Percentiles rank a stretch among this genome's conserved stretches.
Conservation (phyloP, 768 basidiomycete species). For the Coprinopsis cinerea region DNA sequence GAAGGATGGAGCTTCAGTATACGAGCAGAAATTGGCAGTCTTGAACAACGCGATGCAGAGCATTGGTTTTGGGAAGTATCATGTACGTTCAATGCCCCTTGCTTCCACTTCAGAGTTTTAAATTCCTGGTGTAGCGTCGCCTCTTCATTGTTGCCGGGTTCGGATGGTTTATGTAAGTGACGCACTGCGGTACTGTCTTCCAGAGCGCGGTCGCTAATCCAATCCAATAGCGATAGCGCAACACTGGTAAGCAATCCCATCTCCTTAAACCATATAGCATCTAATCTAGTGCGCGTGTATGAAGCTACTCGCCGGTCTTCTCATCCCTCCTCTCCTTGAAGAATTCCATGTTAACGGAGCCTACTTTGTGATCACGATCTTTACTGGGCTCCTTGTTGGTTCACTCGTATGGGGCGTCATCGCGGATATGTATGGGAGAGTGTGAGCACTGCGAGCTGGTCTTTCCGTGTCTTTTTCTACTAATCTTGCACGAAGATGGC, state of each 20-base stretch:
- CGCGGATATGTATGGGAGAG: not conserved
- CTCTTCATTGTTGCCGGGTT: not conserved
- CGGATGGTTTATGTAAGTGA: not conserved
- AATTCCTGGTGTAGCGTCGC: not conserved
- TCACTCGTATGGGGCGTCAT: not conserved
- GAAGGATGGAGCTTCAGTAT: no score
- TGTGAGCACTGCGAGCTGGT: no score
- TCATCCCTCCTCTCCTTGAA: not conserved
- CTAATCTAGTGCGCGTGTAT: not conserved
- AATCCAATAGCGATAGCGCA: not conserved
- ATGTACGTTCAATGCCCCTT: not conserved
- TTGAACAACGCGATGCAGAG: not conserved
- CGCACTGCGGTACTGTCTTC: not conserved
- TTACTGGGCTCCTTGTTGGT: not conserved
- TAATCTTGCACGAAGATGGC: not conserved
- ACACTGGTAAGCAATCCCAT: not conserved
- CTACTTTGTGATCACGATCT: not conserved
- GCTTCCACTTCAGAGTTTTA: not conserved
- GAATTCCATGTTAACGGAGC: not conserved
- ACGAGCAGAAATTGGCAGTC: not conserved
- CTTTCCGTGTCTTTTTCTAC: no score
- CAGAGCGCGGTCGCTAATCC: no score
- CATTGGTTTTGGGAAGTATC: not conserved
- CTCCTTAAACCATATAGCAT: not conserved
- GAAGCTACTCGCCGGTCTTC: not conserved